Conservation (phyloP, 2,329 filamentous ascomycete genomes). For the Lachnellula subtilissima region DNA sequence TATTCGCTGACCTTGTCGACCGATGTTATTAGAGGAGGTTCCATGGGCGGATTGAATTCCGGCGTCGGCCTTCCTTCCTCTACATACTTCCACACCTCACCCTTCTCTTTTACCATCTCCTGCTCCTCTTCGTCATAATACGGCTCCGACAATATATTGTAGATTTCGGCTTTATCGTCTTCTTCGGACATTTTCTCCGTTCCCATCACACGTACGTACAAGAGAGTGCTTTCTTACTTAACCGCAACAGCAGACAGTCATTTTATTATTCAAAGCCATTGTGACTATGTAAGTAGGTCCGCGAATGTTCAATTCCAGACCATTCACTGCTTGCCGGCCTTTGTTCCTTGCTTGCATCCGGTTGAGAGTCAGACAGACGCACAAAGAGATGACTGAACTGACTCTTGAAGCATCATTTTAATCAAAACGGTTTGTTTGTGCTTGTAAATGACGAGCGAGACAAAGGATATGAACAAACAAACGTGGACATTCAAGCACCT, state of each 20-base stretch:
- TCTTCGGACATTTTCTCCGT: neutral
- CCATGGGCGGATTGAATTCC: neutral
- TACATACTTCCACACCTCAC: neutral
- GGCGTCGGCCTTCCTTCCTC: neutral
- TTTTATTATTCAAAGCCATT: no score
- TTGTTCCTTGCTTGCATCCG: neutral
- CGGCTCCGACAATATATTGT: neutral
- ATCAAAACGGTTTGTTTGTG: neutral
- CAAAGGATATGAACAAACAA: neutral
- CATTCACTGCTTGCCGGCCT: neutral
- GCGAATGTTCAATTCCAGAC: neutral
- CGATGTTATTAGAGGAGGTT: neutral
- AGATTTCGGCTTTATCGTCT: neutral
- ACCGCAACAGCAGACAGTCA: no score
- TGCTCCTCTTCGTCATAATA: neutral
- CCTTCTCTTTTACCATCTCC: neutral
- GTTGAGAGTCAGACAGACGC: neutral
- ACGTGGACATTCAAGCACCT: no score
- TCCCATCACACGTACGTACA: neutral
- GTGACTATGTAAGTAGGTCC: no score
- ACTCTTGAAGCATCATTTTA: neutral
- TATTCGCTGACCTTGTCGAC: neutral
- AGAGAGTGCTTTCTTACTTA: no score
- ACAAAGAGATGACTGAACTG: neutral
- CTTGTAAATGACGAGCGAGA: neutral